Percentiles rank a stretch among this genome's conserved stretches.
Evolutionary conservation across 331 rosid species (phyloP).

Genomic region (Rosa hybrid): DNA sequence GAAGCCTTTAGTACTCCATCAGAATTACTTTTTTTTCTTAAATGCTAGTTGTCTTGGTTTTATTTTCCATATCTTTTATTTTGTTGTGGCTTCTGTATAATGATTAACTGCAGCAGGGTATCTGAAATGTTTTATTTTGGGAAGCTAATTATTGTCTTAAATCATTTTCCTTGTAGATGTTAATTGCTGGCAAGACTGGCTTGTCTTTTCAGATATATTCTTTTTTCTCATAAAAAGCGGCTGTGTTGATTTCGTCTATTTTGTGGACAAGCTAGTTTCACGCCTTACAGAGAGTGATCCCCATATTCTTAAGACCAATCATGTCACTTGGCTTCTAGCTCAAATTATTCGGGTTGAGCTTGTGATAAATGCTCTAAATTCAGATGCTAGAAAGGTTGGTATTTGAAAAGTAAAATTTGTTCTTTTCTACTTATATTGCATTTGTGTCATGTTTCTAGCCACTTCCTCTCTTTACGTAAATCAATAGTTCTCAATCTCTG

Average conservation of each 20-base stretch:
- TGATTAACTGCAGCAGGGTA: constrained; percentile 18
- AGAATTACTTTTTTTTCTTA: background rate
- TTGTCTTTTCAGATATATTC: constrained; percentile 90
- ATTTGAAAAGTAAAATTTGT: constrained; percentile 25
- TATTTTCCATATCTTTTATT: background rate
- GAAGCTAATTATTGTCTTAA: constrained; percentile 34
- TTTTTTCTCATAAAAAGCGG: constrained; percentile 89
- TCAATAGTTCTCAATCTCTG: constrained; percentile 1
- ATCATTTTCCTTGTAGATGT: constrained; percentile 67
- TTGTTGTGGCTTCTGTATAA: constrained; percentile 5
- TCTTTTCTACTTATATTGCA: constrained; percentile 3
- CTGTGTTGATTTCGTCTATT: constrained; percentile 91
- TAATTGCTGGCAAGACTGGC: constrained; percentile 99
- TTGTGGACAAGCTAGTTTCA: constrained; percentile 91
- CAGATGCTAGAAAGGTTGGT: constrained; percentile 93
- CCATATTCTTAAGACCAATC: constrained; percentile 82
- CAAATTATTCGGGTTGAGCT: constrained; percentile 88
- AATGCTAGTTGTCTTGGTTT: background rate
- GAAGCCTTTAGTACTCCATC: background rate
- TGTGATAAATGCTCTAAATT: constrained; percentile 88
- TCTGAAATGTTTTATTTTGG: constrained; percentile 18
- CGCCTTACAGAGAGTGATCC: constrained; percentile 86
- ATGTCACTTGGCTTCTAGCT: constrained; percentile 94
- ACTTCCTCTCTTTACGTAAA: background rate
- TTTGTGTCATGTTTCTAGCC: constrained; percentile 23